Evolutionary conservation across 495 filamentous ascomycete genomes (phyloP).

Genomic region (Aspergillus steynii): DNA sequence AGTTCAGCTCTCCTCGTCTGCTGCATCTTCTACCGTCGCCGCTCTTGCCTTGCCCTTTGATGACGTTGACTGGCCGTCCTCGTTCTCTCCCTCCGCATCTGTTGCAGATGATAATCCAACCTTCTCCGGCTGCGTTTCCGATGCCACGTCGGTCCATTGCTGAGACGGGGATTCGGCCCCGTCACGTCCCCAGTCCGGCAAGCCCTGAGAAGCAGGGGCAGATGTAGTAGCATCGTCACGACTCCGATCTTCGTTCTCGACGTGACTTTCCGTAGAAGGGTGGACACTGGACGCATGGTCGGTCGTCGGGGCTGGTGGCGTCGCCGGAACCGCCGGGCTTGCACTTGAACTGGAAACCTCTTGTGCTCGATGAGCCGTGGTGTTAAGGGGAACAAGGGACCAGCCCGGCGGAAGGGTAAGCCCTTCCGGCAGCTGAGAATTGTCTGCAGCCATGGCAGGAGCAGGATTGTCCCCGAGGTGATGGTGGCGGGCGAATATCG

Average conservation of each 20-base stretch:
- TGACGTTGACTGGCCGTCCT: slow-evolving; percentile 17
- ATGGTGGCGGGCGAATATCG: slow-evolving; percentile 25
- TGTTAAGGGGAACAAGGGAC: slow-evolving; percentile 69
- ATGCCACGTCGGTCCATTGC: slow-evolving; percentile 39
- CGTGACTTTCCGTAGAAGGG: neutral
- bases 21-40: slow-evolving; percentile 50
- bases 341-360: slow-evolving; percentile 5
- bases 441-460: slow-evolving; percentile 59
- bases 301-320: neutral
- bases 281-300: neutral
- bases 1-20: slow-evolving; percentile 38
- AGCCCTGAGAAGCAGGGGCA: neutral
- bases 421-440: slow-evolving; percentile 69
- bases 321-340: slow-evolving; percentile 15
- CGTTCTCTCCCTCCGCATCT: slow-evolving; percentile 8
- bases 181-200: slow-evolving; percentile 25
- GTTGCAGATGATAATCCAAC: slow-evolving; percentile 8
- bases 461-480: slow-evolving; percentile 34
- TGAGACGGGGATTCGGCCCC: slow-evolving; percentile 32
- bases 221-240: slow-evolving; percentile 1
- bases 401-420: slow-evolving; percentile 74
- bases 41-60: slow-evolving; percentile 49
- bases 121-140: slow-evolving; percentile 23
- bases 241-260: neutral
- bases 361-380: slow-evolving; percentile 33